phyloP scores from a whole-genome alignment of 495 filamentous ascomycete genomes.

The Penicillium lividum region DNA sequence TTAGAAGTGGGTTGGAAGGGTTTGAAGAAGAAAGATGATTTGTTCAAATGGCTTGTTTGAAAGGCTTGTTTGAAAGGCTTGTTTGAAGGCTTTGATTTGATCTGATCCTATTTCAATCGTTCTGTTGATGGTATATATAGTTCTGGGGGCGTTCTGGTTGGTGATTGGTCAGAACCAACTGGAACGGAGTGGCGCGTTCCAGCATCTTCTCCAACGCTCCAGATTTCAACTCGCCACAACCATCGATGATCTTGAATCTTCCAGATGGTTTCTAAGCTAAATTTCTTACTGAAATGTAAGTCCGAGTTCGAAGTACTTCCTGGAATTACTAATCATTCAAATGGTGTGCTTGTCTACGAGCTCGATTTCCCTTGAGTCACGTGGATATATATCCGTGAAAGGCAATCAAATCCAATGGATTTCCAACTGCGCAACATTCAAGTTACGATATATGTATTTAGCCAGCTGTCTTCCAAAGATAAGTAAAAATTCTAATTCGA shows the following conservation, averaged over 20 bases:
- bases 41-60: background rate
- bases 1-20: background rate
- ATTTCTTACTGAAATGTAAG: background rate
- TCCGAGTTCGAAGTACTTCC: background rate
- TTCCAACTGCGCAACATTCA: too few species aligned
- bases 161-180: constrained; percentile 20
- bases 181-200: constrained; percentile 18
- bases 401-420: too few species aligned
- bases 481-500: background rate
- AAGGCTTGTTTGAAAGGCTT: background rate
- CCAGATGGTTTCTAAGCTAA: background rate
- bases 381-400: background rate
- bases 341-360: background rate
- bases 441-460: too few species aligned
- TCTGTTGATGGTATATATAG: background rate
- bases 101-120: background rate
- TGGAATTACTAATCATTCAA: background rate
- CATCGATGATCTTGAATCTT: constrained; percentile 3
- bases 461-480: too few species aligned
- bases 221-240: constrained; percentile 1
- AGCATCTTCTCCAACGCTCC: constrained; percentile 17
- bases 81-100: background rate
- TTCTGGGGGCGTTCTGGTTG: background rate
- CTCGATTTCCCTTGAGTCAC: background rate
- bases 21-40: too few species aligned